These are phyloP conservation scores for Pythium rhizo-oryzae DNA, from an alignment of 352 stramenopile genomes.

Conservation along the genomic window DNA sequence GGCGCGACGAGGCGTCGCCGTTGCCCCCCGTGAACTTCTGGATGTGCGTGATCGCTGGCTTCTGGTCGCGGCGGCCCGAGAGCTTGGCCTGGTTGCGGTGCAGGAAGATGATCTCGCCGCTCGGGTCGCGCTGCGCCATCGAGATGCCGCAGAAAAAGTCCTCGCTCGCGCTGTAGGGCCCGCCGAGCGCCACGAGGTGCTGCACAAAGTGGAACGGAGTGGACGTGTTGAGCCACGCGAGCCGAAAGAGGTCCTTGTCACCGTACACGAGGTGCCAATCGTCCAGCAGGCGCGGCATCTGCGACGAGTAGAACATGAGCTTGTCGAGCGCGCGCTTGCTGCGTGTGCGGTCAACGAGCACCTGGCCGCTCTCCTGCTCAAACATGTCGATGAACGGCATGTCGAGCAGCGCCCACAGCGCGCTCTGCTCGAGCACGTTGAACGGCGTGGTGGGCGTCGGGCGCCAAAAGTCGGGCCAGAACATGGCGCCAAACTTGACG, in stretches of 20 bases:
- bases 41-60: constrained; percentile 62
- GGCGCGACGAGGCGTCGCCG: constrained; percentile 50
- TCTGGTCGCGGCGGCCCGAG: constrained; percentile 59
- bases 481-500: constrained; percentile 58
- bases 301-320: constrained; percentile 81
- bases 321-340: constrained; percentile 50
- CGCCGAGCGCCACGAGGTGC: constrained; percentile 55
- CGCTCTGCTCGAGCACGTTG: constrained; percentile 74
- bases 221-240: constrained; percentile 78
- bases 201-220: constrained; percentile 73
- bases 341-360: constrained; percentile 63
- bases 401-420: constrained; percentile 70
- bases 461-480: constrained; percentile 89
- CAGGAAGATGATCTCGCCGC: constrained; percentile 76
- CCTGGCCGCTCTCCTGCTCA: constrained; percentile 81
- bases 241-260: constrained; percentile 78
- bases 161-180: constrained; percentile 48
- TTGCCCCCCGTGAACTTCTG: constrained; percentile 82
- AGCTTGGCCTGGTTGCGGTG: constrained; percentile 85
- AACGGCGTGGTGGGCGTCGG: constrained; percentile 60
- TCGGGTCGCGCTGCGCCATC: constrained; percentile 79
- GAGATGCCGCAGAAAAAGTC: constrained; percentile 78
- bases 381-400: constrained; percentile 90
- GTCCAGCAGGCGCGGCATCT: constrained; percentile 57
- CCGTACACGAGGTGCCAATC: constrained; percentile 74